Evolutionary conservation across 2,329 filamentous ascomycete species (phyloP).

Genomic region (Microsporum audouinii): DNA sequence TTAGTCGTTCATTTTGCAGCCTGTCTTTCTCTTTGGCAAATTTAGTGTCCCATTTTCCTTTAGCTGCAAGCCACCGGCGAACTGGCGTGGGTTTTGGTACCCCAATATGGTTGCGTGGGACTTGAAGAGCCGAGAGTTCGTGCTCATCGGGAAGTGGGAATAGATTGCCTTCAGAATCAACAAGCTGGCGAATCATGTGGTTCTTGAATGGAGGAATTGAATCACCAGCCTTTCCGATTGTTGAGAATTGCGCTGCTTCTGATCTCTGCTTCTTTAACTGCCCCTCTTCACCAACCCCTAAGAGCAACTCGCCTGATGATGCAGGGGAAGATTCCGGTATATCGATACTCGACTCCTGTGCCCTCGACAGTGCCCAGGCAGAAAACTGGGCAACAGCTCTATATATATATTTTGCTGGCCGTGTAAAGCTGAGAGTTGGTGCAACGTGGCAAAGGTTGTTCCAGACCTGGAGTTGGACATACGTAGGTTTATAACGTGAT

Average conservation of each 20-base stretch:
- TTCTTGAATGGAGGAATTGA: constrained; percentile 65
- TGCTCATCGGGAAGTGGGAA: constrained; percentile 53
- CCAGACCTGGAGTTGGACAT: constrained; percentile 93
- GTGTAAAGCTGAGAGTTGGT: constrained; percentile 86
- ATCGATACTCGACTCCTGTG: constrained; percentile 68
- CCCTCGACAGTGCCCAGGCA: constrained; percentile 76
- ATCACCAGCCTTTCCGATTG: constrained; percentile 79
- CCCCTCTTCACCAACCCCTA: background rate
- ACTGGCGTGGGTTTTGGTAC: constrained; percentile 70
- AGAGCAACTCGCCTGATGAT: background rate
- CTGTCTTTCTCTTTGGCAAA: constrained; percentile 59
- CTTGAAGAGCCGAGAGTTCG: constrained; percentile 54
- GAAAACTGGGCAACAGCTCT: constrained; percentile 85
- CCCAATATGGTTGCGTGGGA: constrained; percentile 57
- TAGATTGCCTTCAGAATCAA: constrained; percentile 66
- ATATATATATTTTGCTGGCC: constrained; percentile 95
- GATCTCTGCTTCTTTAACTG: constrained; percentile 6
- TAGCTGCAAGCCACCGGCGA: constrained; percentile 69
- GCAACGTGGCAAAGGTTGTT: constrained; percentile 88
- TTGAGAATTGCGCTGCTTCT: constrained; percentile 19
- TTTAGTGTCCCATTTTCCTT: constrained; percentile 58
- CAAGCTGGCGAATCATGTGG: constrained; percentile 85
- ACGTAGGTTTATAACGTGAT: constrained; percentile 63
- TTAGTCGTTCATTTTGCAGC: constrained; percentile 61
- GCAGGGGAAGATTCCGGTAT: constrained; percentile 51